Base-by-base conservation (phyloP, 768 basidiomycete species). In the Hericium erinaceus region DNA sequence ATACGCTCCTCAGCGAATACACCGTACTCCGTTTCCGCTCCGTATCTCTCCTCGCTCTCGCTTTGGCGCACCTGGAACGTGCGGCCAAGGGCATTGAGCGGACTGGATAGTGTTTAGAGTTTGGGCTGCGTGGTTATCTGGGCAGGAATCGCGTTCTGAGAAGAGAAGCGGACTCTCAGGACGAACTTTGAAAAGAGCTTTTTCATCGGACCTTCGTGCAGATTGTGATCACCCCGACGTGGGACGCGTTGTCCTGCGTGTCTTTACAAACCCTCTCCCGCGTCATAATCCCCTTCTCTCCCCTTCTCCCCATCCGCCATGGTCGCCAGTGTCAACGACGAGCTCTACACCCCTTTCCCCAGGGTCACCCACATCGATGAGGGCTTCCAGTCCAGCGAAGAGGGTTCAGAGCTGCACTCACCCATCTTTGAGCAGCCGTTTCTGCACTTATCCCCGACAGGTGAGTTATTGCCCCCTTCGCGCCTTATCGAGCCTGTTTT, bases 381-480 rank as follows among this genome's bases (percentile, higher is more conserved):
- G 65, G 80, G 83, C 40, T 77, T 79, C 48, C 84, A 82, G 71
- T 86, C 84, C 22, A 85, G 83, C 69, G 86, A 88, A 67, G 87
- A 87, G 65, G 81, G 84, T 66, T 88, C 87, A 54, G 86, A 84
- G 59, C 71, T 89, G 22, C 85, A 87, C 64, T 88, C 87, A 2
- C 87, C 88, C 63, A 77, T 82, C 54, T 84, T 85, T 71, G 79
- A 82, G 73, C 73, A 74, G 64, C 73, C 75, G 66, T 74, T 75
- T 68, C 71, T 70, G 65, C 65, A 62, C 63, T 61, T 68, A 60
- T 64, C 64, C 46, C 59, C 58, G 26, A 64, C 68, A 57, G 63
- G 71, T 73, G 64, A 58, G 71, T 67, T 33, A 53, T 63, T 67
- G 64, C 66, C 68, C 37, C 54, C 57, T 55, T 55, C 56, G 20